Percentiles rank a stretch among this genome's conserved stretches.
These are phyloP conservation scores for Sarcocystis neurona DNA, from an alignment of 169 alveolate species.

Conservation along the genomic window DNA sequence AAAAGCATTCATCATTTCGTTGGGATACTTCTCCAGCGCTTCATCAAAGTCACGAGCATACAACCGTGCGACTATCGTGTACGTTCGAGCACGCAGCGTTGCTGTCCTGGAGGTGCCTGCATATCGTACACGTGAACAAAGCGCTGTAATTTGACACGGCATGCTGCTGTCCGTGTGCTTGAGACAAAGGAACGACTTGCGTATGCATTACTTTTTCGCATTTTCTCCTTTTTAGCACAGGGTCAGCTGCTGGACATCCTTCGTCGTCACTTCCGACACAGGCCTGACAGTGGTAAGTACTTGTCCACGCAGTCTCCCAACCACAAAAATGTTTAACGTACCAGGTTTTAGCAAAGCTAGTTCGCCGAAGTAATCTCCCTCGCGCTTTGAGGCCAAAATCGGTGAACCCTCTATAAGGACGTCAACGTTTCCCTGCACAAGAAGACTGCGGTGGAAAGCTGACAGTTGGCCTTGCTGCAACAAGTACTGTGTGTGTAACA, in stretches of 20 bases:
- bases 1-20: constrained; percentile 47
- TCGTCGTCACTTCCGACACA: too few species aligned
- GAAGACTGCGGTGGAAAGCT: not conserved
- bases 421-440: constrained; percentile 47
- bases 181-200: too few species aligned
- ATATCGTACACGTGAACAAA: too few species aligned
- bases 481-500: not conserved
- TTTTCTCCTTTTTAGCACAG: too few species aligned
- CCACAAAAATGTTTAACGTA: not conserved
- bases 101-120: constrained; percentile 48
- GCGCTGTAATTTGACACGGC: too few species aligned
- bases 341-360: constrained; percentile 48
- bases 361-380: constrained; percentile 45
- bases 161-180: too few species aligned
- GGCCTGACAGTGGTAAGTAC: too few species aligned
- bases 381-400: constrained; percentile 20
- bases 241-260: too few species aligned
- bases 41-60: constrained; percentile 42
- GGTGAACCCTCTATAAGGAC: constrained; percentile 32
- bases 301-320: too few species aligned
- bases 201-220: too few species aligned
- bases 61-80: constrained; percentile 51
- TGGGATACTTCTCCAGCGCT: constrained; percentile 34
- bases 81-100: constrained; percentile 35
- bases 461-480: not conserved